Evolutionary conservation across 805 yeast genomes (phyloP).

Genomic region (Kuraishia floccosa): DNA sequence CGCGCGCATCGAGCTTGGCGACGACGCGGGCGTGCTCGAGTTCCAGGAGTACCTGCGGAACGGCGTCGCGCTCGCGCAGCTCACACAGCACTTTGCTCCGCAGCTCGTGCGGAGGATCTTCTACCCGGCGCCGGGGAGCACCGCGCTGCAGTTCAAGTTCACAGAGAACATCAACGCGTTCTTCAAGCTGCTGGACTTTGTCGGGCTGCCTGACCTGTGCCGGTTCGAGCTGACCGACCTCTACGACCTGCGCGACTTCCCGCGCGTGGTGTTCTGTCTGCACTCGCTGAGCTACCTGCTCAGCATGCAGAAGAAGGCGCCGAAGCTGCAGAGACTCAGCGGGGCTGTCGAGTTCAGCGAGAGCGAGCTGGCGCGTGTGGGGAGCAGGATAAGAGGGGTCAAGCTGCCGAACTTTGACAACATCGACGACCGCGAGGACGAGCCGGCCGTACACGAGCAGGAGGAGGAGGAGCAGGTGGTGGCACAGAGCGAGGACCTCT

Average conservation of each 20-base stretch:
- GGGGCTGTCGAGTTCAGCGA: conserved; percentile 54
- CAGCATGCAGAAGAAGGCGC: conserved; percentile 43
- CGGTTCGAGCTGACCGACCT: conserved; percentile 87
- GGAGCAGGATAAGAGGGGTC: conserved; percentile 54
- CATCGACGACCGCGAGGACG: conserved; percentile 11
- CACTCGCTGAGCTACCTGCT: conserved; percentile 80
- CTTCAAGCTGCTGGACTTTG: conserved; percentile 53
- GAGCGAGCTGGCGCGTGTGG: conserved; percentile 59
- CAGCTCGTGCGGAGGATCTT: conserved; percentile 43
- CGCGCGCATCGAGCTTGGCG: conserved; percentile 10
- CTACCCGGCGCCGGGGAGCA: conserved; percentile 29
- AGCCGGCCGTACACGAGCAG: neutral
- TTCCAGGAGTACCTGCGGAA: conserved; percentile 59
- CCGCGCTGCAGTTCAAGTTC: conserved; percentile 65
- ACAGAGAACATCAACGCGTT: conserved; percentile 88
- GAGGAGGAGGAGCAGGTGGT: neutral
- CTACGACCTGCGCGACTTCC: conserved; percentile 84
- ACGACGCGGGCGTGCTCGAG: conserved; percentile 27
- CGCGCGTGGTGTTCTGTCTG: conserved; percentile 86
- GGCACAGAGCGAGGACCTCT: conserved; percentile 1
- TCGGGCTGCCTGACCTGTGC: conserved; percentile 79
- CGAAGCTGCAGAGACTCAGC: conserved; percentile 49
- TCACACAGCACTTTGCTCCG: conserved; percentile 66
- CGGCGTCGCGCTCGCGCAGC: conserved; percentile 77
- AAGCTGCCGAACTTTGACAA: conserved; percentile 68